Percentiles rank a stretch among this genome's conserved stretches.
Conservation (phyloP, 805 yeast species). For the Sungouiella thailandica region DNA sequence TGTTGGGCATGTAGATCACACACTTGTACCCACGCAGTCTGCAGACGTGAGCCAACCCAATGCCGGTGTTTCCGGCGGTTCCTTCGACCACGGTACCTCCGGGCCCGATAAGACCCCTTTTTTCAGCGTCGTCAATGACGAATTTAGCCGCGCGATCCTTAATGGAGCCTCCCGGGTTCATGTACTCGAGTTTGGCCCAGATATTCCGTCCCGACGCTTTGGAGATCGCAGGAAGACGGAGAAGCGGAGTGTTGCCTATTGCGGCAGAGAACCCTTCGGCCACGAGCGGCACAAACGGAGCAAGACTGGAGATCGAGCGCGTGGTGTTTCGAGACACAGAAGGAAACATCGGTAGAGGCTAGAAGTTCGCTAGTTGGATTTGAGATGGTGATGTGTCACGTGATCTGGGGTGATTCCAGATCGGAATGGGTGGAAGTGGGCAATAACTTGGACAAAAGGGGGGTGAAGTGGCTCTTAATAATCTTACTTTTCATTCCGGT, state of each 20-base stretch:
- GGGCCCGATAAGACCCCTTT: conserved; percentile 53
- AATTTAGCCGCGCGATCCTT: conserved; percentile 86
- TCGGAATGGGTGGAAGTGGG: no score
- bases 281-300: conserved; percentile 60
- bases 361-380: no score
- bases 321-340: conserved; percentile 2
- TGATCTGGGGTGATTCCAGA: no score
- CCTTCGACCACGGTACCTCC: conserved; percentile 92
- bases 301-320: conserved; percentile 12
- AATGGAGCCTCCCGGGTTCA: conserved; percentile 92
- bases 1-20: conserved; percentile 87
- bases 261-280: conserved; percentile 77
- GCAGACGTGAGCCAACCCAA: conserved; percentile 79
- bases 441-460: no score
- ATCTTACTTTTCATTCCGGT: no score
- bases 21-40: conserved; percentile 79
- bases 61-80: conserved; percentile 95
- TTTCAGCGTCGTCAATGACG: conserved; percentile 75
- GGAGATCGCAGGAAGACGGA: conserved; percentile 55
- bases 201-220: conserved; percentile 63
- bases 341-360: conserved; percentile 2
- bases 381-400: no score
- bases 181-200: conserved; percentile 86
- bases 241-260: conserved; percentile 88
- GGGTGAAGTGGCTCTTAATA: no score